Base-by-base conservation (phyloP, 805 yeast genomes). In the Candida boidinii region DNA sequence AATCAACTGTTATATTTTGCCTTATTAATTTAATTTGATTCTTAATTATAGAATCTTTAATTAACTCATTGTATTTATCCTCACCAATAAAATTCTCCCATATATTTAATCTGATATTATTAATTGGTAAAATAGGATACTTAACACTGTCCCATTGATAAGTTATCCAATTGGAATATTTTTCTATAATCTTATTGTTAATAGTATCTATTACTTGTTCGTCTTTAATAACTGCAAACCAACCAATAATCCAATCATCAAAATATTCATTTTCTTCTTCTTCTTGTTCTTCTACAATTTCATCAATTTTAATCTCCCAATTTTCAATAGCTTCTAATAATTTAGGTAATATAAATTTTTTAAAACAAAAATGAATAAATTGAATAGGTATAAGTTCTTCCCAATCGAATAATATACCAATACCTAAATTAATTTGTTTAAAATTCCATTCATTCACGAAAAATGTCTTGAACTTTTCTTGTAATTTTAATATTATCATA, bases 21-120 rank as follows among this genome's bases (percentile, higher is more conserved):
- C 29, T 18, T 7, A 27, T 12, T 7, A 13, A 13, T 31, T 61
- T 67, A 1, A 84, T 69, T 19, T 78, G 78, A 31, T 78, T 82
- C 38, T 61, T 68, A 41, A 78, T 73, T 0, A 82, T 60, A 4
- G 67, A 59, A 17, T 36, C 28, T 12, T 39, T 43, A 5, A 60
- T 31, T 14, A 43, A 26, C 8, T 35, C 29, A 3, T 39, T 34
- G 21, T 46, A 44, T 10, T 40, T 37, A 4, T 37, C 38, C 5
- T 45, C 48, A 6, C 59, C 60, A 17, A 52, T 42, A 4, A 62
- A 46, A 31, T 60, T 64, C 16, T 51, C 43, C 50, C 65, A 60
- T 5, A 55, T 38, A 5, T 38, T 35, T 16, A 64, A 36, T 35
- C 34, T 37, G 4, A 46, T 36, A 12, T 34, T 25, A 8, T 38